These are phyloP conservation scores for Monilinia fructigena DNA, from an alignment of 2,329 filamentous ascomycete species.

Conservation along the genomic window DNA sequence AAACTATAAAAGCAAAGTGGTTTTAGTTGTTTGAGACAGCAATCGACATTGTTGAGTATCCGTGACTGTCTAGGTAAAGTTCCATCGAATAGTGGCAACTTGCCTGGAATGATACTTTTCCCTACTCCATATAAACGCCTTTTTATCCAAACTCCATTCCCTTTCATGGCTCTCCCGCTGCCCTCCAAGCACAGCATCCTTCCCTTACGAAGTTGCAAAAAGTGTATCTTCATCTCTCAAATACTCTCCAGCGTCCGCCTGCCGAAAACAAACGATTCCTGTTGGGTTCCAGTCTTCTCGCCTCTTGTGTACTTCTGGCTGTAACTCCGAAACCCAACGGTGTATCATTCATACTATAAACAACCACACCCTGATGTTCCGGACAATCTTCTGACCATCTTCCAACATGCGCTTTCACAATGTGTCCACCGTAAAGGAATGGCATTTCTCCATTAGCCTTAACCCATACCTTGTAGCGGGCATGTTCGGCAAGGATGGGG, in stretches of 20 bases:
- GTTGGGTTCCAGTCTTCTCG: constrained; percentile 87
- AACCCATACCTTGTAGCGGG: constrained; percentile 95
- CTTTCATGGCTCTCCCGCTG: not conserved
- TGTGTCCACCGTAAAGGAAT: constrained; percentile 89
- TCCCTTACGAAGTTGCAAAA: constrained; percentile 49
- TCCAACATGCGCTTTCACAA: constrained; percentile 75
- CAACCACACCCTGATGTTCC: constrained; percentile 87
- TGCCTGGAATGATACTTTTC: constrained; percentile 11
- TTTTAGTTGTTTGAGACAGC: not conserved
- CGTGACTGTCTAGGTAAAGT: not conserved
- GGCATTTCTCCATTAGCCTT: constrained; percentile 97
- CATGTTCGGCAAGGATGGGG: constrained; percentile 84
- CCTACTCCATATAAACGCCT: constrained; percentile 15
- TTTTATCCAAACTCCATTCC: constrained; percentile 20
- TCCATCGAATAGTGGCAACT: constrained; percentile 2
- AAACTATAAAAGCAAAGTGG: not conserved
- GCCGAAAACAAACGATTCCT: constrained; percentile 82
- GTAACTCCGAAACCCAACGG: constrained; percentile 93
- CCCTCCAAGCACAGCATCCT: not conserved
- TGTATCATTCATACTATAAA: constrained; percentile 89
- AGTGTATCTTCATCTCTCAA: constrained; percentile 75
- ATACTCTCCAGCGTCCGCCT: constrained; percentile 94
- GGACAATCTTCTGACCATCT: constrained; percentile 89
- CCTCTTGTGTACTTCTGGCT: constrained; percentile 81
- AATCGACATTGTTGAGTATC: not conserved